These are phyloP conservation scores for Debaryomyces prosopidis DNA, from an alignment of 805 yeast genomes.

Conservation along the genomic window DNA sequence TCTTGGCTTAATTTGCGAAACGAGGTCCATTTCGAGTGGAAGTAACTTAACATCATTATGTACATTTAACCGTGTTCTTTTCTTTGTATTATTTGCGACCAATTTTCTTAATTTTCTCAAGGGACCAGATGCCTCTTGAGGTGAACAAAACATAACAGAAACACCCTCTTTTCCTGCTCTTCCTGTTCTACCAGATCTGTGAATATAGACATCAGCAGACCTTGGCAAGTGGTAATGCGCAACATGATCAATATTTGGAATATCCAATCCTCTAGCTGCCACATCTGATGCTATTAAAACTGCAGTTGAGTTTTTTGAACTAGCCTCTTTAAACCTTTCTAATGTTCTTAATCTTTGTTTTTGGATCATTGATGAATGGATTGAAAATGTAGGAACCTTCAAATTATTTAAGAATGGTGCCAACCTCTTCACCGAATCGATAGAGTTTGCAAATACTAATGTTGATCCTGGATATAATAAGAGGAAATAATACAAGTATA, in stretches of 20 bases:
- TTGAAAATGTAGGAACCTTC: constrained; percentile 66
- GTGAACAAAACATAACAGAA: constrained; percentile 89
- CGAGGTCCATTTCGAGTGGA: constrained; percentile 74
- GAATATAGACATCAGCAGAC: constrained; percentile 91
- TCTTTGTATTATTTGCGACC: constrained; percentile 36
- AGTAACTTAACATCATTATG: constrained; percentile 60
- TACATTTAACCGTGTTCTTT: constrained; percentile 27
- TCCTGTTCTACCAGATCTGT: constrained; percentile 98
- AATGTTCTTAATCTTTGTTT: constrained; percentile 85
- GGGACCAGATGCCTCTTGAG: constrained; percentile 91
- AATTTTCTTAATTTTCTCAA: constrained; percentile 68
- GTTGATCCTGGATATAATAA: constrained; percentile 87
- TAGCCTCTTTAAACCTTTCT: constrained; percentile 70
- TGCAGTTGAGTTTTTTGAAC: constrained; percentile 48
- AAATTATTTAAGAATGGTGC: constrained; percentile 73
- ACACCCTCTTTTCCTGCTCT: constrained; percentile 94
- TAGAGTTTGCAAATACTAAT: constrained; percentile 90
- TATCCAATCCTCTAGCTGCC: constrained; percentile 97
- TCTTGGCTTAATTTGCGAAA: constrained; percentile 70
- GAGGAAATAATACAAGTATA: constrained; percentile 84
- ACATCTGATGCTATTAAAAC: constrained; percentile 94
- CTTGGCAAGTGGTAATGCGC: constrained; percentile 95
- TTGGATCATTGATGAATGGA: constrained; percentile 94
- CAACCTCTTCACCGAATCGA: constrained; percentile 87
- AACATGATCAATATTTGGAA: constrained; percentile 87